Evolutionary conservation across 2,329 filamentous ascomycete species (phyloP), one percentile per base, ranked within the genome.

Genomic region (Diaporthe vexans): DNA sequence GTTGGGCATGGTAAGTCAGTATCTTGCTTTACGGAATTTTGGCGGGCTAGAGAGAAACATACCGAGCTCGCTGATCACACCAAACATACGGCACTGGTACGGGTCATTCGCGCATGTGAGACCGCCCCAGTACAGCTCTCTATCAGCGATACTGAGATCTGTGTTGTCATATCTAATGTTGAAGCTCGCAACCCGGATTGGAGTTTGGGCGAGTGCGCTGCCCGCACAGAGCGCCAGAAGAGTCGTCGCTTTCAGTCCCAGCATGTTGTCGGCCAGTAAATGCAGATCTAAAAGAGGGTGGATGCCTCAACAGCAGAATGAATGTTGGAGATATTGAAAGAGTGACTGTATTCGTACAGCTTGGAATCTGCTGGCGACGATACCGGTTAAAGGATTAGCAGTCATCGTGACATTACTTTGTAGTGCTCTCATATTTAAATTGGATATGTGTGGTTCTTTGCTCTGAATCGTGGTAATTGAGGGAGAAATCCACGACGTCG

Each of bases 141-240:
- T 21, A 21, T 57, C 26, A 17, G 15, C 54, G 29, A 57, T 57
- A 11, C 54, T 57, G 26, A 57, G 6, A 57, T 57, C 54, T 57
- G 6, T 35, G 54, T 57, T 35, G 29, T 57, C 54, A 6, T 57
- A 35, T 57, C 54, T 57, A 19, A 57, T 57, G 26, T 57, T 57
- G 17, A 57, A 57, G 54, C 54, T 57, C 29, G 54, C 54, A 19
- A 29, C 52, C 52, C 52, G 54, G 54, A 57, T 57, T 10, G 54
- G 54, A 1, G 54, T 57, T 19, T 57, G 54, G 9, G 54, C 26
- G 7, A 35, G 33, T 21, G 26, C 29, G 26, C 54, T 57, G 33
- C 54, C 17, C 17, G 54, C 52, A 6, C 52, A 29, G 33, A 56
- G 52, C 52, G 52, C 52, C 26, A 56, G 26, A 33, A 56, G 17